A percentile compares a stretch with the other conserved stretches of the same genome.
Conservation (phyloP, 106 monocot genomes). For the Dactylorhiza incarnata region DNA sequence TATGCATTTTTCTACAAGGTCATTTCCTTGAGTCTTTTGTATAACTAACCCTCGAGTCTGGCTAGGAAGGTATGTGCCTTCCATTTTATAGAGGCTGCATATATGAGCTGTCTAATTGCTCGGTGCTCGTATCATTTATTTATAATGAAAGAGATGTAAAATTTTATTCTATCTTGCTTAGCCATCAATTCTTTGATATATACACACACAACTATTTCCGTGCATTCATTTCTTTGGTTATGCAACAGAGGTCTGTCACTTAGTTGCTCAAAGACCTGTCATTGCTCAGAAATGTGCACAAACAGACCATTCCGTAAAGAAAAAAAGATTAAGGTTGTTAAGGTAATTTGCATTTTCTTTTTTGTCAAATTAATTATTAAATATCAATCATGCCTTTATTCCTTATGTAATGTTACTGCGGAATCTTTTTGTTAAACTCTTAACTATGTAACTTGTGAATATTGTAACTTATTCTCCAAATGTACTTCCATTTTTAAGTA, state of each 20-base stretch:
- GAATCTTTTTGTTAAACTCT: background rate
- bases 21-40: background rate
- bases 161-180: background rate
- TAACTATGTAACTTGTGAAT: background rate
- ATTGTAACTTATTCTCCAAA: background rate
- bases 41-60: background rate
- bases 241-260: constrained; percentile 66
- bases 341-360: constrained; percentile 30
- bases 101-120: background rate
- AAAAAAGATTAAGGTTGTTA: constrained; percentile 86
- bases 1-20: background rate
- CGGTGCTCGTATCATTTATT: background rate
- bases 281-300: constrained; percentile 78
- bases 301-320: constrained; percentile 94
- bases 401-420: background rate
- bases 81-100: background rate
- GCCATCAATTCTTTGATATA: background rate
- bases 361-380: background rate
- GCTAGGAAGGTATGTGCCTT: background rate
- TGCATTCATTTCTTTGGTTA: background rate
- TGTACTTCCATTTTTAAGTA: background rate
- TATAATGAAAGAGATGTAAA: background rate
- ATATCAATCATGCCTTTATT: background rate
- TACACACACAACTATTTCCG: background rate
- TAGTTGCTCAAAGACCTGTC: constrained; percentile 86